Conservation (phyloP, 2,329 filamentous ascomycete species). For the Ophiocordyceps robertsii region DNA sequence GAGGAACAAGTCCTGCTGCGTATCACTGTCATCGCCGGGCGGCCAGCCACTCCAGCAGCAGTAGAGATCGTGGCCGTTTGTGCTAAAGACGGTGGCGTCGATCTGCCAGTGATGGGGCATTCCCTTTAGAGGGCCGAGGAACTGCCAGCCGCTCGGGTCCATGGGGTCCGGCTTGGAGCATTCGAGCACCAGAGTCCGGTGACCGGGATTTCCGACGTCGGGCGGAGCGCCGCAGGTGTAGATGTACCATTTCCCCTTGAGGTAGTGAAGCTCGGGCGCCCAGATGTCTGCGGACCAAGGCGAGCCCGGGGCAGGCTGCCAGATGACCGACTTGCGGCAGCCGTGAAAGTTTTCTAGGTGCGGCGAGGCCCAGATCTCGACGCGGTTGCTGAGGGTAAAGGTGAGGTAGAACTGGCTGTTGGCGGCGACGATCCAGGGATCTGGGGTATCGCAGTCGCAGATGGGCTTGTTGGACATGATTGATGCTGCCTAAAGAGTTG, state of each 20-base stretch:
- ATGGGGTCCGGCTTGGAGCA: slow-evolving; percentile 3
- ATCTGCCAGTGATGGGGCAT: slow-evolving; percentile 6
- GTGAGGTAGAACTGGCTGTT: slow-evolving; percentile 16
- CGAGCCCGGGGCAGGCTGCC: slow-evolving; percentile 8
- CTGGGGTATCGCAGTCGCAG: slow-evolving; percentile 14
- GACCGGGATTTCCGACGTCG: slow-evolving; percentile 1
- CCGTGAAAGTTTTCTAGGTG: slow-evolving; percentile 16
- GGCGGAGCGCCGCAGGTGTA: slow-evolving; percentile 5
- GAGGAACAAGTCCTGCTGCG: slow-evolving; percentile 5
- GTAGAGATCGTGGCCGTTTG: slow-evolving; percentile 6
- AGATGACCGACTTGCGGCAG: slow-evolving; percentile 11
- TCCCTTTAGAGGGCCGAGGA: slow-evolving; percentile 5
- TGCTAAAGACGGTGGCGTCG: slow-evolving; percentile 6
- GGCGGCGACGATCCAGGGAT: slow-evolving; percentile 15
- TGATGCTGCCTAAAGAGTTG: background rate
- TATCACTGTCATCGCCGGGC: slow-evolving; percentile 4
- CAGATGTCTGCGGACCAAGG: slow-evolving; percentile 10
- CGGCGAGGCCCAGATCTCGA: slow-evolving; percentile 19
- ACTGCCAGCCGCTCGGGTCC: slow-evolving; percentile 3
- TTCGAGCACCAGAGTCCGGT: slow-evolving; percentile 3
- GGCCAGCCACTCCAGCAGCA: slow-evolving; percentile 7
- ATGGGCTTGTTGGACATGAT: slow-evolving; percentile 16
- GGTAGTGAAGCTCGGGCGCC: slow-evolving; percentile 10
- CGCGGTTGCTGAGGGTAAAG: slow-evolving; percentile 18
- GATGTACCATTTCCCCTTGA: slow-evolving; percentile 10